These are phyloP conservation scores for Phialophora expanda DNA, from an alignment of 2,329 filamentous ascomycete genomes.

Conservation along the genomic window DNA sequence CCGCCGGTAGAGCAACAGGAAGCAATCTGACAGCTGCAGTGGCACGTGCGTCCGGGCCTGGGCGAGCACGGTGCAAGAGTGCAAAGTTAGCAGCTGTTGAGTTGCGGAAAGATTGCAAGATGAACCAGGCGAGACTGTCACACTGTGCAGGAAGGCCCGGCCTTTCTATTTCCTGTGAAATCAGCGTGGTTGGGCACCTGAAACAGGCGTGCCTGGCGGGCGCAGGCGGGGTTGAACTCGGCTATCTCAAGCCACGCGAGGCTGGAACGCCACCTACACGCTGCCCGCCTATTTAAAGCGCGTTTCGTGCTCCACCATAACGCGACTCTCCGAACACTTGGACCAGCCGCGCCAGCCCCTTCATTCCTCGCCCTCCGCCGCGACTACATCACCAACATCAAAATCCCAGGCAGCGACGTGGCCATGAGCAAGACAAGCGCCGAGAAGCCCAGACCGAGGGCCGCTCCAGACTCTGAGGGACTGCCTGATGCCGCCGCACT, in stretches of 20 bases:
- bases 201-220: neutral
- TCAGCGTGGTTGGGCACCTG: constrained; percentile 18
- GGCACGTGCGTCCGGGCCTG: neutral
- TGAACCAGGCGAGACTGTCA: neutral
- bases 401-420: neutral
- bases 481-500: neutral
- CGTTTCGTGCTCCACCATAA: constrained; percentile 1
- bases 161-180: constrained; percentile 23
- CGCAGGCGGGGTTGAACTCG: neutral
- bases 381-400: neutral
- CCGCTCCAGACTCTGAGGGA: constrained; percentile 2
- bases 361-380: neutral
- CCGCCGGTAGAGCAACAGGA: neutral
- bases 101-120: constrained; percentile 12
- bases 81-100: neutral
- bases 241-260: constrained; percentile 20
- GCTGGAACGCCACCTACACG: constrained; percentile 7
- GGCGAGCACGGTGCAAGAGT: neutral
- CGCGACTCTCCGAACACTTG: neutral
- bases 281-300: neutral
- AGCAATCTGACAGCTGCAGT: constrained; percentile 2
- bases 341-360: neutral
- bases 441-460: neutral
- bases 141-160: constrained; percentile 5
- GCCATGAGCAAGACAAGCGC: neutral